Base-by-base conservation (phyloP, 495 filamentous ascomycete species). In the Cairneyella variabilis region DNA sequence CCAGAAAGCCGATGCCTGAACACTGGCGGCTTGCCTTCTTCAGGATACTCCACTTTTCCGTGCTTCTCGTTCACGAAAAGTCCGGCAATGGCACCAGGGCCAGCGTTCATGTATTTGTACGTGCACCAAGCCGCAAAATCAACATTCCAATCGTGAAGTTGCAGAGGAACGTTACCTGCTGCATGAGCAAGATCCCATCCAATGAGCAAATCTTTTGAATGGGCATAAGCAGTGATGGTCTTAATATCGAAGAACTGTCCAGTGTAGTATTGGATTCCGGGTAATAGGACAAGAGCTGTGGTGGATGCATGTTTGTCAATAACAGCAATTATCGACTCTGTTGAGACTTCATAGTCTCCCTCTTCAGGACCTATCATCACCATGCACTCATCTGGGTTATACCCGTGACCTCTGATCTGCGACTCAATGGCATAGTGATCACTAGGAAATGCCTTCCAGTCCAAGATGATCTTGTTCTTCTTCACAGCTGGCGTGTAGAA, bases 171-270 rank as follows among this genome's bases (percentile, higher is more conserved):
- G 68, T 98, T 98, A 34, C 93, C 93, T 5, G 82, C 89, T 8
- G 91, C 92, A 68, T 98, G 93, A 2, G 93, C 93, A 43, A 96
- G 84, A 68, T 98, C 93, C 92, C 92, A 98, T 49, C 91, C 89
- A 28, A 96, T 81, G 23, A 86, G 69, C 47, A 97, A 86, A 34
- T 81, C 83, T 58, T 85, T 84, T 16, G 76, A 74, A 54, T 90
- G 89, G 0, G 91, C 91, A 65, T 89, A 79, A 5, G 78, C 76
- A 8, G 93, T 97, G 69, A 98, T 97, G 41, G 74, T 77, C 51
- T 81, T 74, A 37, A 98, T 60, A 62, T 97, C 89, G 48, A 98
- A 83, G 57, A 86, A 83, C 64, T 97, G 92, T 53, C 93, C 93
- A 0, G 89, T 95, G 66, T 96, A 97, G 72, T 89, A 98, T 63